Percentiles rank a stretch among this genome's conserved stretches.
Evolutionary conservation across 495 filamentous ascomycete species (phyloP).

Genomic region (Daldinia grandis): DNA sequence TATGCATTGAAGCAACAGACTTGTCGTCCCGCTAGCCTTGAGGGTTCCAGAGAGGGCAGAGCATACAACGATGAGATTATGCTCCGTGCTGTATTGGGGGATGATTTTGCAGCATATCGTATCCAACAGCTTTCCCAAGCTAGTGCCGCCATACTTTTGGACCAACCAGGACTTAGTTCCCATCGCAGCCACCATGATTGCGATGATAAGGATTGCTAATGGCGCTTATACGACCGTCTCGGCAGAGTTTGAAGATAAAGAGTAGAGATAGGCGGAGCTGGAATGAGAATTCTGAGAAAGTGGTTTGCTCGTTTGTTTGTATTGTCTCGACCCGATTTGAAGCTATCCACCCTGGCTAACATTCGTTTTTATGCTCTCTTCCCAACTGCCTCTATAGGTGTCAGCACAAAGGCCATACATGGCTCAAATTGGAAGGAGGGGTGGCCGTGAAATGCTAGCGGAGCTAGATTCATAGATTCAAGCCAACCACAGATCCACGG

Average conservation of each 20-base stretch:
- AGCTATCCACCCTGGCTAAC: constrained; percentile 19
- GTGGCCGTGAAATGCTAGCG: constrained; percentile 6
- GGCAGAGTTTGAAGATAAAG: background rate
- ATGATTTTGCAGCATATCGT: constrained; percentile 50
- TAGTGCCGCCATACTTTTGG: constrained; percentile 56
- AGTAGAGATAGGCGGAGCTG: background rate
- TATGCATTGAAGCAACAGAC: constrained; percentile 49
- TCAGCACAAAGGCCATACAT: constrained; percentile 15
- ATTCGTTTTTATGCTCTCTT: constrained; percentile 23
- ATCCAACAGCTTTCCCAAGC: constrained; percentile 50
- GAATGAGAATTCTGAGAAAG: background rate
- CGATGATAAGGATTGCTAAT: constrained; percentile 23
- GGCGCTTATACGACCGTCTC: background rate
- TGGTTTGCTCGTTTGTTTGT: too few species aligned
- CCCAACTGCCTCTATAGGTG: constrained; percentile 33
- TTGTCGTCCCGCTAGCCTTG: constrained; percentile 50
- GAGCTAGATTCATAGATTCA: background rate
- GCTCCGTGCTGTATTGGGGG: constrained; percentile 42
- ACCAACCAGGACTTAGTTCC: constrained; percentile 50
- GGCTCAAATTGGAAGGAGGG: constrained; percentile 34
- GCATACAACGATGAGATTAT: constrained; percentile 51
- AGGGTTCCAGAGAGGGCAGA: constrained; percentile 45
- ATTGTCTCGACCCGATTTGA: background rate
- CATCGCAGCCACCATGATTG: constrained; percentile 26
- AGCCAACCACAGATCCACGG: constrained; percentile 29